Percentiles rank a stretch among this genome's conserved stretches.
Conservation (phyloP, 1,139 yeast species). For the Geotrichum australiense region DNA sequence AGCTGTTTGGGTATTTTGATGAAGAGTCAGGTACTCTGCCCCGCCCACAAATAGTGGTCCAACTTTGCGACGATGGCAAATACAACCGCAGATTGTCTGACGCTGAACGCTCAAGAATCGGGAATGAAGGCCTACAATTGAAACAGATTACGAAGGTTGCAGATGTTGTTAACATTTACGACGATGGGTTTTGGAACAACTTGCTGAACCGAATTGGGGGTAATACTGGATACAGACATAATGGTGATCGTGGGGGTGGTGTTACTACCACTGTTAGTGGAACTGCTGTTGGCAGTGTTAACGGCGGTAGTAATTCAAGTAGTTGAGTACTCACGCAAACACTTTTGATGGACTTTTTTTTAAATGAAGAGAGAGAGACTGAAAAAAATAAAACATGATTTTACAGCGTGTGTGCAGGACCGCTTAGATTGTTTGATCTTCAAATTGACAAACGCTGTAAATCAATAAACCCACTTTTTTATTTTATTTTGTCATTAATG, state of each 20-base stretch:
- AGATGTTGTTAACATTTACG: slow-evolving; percentile 60
- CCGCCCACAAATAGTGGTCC: slow-evolving; percentile 28
- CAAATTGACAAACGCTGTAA: too few relatives aligned
- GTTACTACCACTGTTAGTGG: slow-evolving; percentile 2
- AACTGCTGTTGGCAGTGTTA: background rate
- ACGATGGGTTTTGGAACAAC: slow-evolving; percentile 53
- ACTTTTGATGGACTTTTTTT: slow-evolving; percentile 7
- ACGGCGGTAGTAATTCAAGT: too few relatives aligned
- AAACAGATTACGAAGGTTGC: slow-evolving; percentile 37
- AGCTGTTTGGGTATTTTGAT: slow-evolving; percentile 35
- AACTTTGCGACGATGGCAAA: slow-evolving; percentile 25
- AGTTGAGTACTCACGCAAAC: slow-evolving; percentile 1
- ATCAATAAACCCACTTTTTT: too few relatives aligned
- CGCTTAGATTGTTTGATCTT: too few relatives aligned
- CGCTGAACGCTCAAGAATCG: slow-evolving; percentile 25
- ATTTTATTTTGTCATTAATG: too few relatives aligned
- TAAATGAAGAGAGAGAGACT: slow-evolving; percentile 16
- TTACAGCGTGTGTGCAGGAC: too few relatives aligned
- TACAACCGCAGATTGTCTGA: slow-evolving; percentile 28
- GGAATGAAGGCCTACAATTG: slow-evolving; percentile 23
- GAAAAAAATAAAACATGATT: slow-evolving; percentile 14
- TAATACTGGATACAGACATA: slow-evolving; percentile 4
- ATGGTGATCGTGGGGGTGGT: background rate
- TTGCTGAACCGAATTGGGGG: slow-evolving; percentile 34
- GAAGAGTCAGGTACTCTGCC: background rate